phyloP scores from a whole-genome alignment of 192 early-diverging fungal species.

The Phlyctochytrium arcticum region DNA sequence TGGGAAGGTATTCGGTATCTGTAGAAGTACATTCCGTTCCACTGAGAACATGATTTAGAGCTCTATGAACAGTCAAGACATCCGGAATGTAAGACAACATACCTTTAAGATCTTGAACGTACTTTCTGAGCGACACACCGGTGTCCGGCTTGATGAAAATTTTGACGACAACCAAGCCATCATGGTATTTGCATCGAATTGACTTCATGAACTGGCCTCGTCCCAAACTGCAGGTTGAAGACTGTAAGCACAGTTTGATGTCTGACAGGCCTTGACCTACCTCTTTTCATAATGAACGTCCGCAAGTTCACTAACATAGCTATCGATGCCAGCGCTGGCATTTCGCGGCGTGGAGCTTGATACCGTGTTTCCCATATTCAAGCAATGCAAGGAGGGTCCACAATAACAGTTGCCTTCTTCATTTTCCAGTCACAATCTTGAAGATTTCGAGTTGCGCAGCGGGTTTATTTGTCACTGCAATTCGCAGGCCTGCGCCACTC shows the following conservation, averaged over 20 bases:
- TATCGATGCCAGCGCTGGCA: slow-evolving; percentile 64
- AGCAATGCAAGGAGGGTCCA: background rate
- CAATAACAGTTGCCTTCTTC: no score
- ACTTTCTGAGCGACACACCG: slow-evolving; percentile 49
- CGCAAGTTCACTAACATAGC: slow-evolving; percentile 67
- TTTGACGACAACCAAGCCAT: slow-evolving; percentile 84
- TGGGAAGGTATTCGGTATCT: slow-evolving; percentile 74
- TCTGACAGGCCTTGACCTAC: slow-evolving; percentile 27
- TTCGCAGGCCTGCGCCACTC: no score
- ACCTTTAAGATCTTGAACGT: slow-evolving; percentile 59
- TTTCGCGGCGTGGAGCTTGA: slow-evolving; percentile 59
- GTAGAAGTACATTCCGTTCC: slow-evolving; percentile 59
- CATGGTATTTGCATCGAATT: slow-evolving; percentile 71
- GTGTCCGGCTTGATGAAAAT: slow-evolving; percentile 86
- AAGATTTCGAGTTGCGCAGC: background rate
- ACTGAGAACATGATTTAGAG: slow-evolving; percentile 40
- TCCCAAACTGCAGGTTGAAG: no score
- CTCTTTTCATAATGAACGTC: slow-evolving; percentile 71
- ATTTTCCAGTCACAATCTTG: no score
- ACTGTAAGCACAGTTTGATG: background rate
- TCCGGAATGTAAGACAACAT: no score
- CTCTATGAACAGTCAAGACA: no score
- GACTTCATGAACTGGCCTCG: slow-evolving; percentile 95
- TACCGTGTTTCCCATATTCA: slow-evolving; percentile 65
- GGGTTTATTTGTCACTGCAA: no score